Conservation (phyloP, 208 protist genomes). For the Novymonas esmeraldas region DNA sequence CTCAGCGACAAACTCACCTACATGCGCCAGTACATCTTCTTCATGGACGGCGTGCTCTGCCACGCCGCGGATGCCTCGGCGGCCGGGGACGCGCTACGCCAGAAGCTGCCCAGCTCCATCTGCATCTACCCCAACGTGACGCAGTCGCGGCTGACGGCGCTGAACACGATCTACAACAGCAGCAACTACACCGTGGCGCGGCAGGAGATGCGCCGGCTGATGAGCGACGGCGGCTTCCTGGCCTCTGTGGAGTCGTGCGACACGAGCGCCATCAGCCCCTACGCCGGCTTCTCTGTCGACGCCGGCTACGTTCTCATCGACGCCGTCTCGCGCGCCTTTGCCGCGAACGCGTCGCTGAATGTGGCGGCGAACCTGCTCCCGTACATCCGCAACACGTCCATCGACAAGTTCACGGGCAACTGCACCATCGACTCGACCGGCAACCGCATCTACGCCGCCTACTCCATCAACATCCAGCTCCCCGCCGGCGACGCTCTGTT, state of each 20-base stretch:
- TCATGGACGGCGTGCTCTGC: slow-evolving; percentile 73
- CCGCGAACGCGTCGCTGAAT: slow-evolving; percentile 51
- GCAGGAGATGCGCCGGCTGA: slow-evolving; percentile 40
- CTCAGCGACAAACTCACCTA: slow-evolving; percentile 51
- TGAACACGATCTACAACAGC: slow-evolving; percentile 48
- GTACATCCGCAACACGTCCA: slow-evolving; percentile 59
- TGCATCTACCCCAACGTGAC: slow-evolving; percentile 71
- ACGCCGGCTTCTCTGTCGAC: slow-evolving; percentile 75
- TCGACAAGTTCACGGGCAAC: slow-evolving; percentile 58
- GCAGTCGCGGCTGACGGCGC: slow-evolving; percentile 21
- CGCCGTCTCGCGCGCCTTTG: slow-evolving; percentile 50
- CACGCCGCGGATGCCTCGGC: slow-evolving; percentile 40
- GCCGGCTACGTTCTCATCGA: slow-evolving; percentile 72
- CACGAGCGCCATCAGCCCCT: slow-evolving; percentile 37
- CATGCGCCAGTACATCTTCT: slow-evolving; percentile 82
- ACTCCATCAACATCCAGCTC: slow-evolving; percentile 73
- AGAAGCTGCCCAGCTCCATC: slow-evolving; percentile 77
- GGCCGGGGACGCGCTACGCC: slow-evolving; percentile 27
- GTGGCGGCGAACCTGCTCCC: slow-evolving; percentile 41
- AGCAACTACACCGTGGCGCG: slow-evolving; percentile 28
- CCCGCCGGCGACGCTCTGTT: slow-evolving; percentile 33
- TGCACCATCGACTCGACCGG: slow-evolving; percentile 73
- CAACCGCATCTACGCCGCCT: slow-evolving; percentile 68
- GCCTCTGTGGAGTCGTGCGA: slow-evolving; percentile 52
- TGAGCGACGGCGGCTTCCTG: slow-evolving; percentile 68